These are phyloP conservation scores for Aureobasidium uvarum DNA, from an alignment of 2,329 filamentous ascomycete genomes.

Conservation along the genomic window DNA sequence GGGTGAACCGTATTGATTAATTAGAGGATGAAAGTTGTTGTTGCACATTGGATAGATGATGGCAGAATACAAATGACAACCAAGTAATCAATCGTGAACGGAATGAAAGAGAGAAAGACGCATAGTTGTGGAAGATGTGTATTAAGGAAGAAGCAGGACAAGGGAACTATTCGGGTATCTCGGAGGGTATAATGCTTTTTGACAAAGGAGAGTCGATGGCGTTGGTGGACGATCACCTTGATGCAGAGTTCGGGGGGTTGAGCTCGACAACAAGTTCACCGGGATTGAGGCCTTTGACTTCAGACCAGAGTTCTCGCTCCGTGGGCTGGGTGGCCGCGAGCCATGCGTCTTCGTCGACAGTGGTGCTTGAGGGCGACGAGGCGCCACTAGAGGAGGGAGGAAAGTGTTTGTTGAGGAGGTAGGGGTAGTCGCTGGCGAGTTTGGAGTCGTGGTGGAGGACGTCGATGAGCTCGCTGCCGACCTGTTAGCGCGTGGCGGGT, in stretches of 20 bases:
- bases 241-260: slow-evolving; percentile 10
- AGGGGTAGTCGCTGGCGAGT: slow-evolving; percentile 42
- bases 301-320: slow-evolving; percentile 30
- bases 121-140: not conserved
- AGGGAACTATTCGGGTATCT: slow-evolving; percentile 6
- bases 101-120: not conserved
- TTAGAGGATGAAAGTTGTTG: not conserved
- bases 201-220: slow-evolving; percentile 6
- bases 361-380: slow-evolving; percentile 14
- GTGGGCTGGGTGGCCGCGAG: slow-evolving; percentile 35
- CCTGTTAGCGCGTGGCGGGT: not conserved
- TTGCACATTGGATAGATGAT: not conserved
- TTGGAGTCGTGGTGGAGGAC: slow-evolving; percentile 47
- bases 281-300: slow-evolving; percentile 33
- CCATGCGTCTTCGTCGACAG: slow-evolving; percentile 32
- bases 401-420: slow-evolving; percentile 46
- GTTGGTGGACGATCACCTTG: not conserved
- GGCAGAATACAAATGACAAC: not conserved
- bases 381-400: slow-evolving; percentile 21
- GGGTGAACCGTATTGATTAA: not conserved
- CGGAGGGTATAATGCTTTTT: slow-evolving; percentile 25
- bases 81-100: not conserved
- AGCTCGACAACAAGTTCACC: slow-evolving; percentile 32
- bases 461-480: slow-evolving; percentile 50
- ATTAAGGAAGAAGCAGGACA: slow-evolving; percentile 1